Base-by-base conservation (phyloP, 331 rosid species). In the Rhamnella rubrinervis region DNA sequence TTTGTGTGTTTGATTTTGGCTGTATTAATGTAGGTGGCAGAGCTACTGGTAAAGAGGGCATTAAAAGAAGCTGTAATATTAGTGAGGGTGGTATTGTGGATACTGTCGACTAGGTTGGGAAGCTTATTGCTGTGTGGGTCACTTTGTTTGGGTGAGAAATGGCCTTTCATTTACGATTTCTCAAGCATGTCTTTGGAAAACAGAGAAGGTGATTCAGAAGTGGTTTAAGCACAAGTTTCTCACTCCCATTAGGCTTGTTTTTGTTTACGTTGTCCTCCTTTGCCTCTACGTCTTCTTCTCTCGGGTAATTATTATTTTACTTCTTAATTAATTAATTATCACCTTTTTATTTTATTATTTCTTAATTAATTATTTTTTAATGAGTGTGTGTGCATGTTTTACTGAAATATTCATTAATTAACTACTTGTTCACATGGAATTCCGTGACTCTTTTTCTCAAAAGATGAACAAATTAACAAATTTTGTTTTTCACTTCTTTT, bases 111-210 rank as follows among this genome's bases (percentile, higher is more conserved):
- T 17, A 80, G 79, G 67, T 2, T 87, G 65, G 97, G 97, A 1
- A 85, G 90, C 17, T 78, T 91, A 1, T 50, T 95, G 75, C 80
- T 95, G 0, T 91, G 91, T 73, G 95, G 97, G 8, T 80, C 78
- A 63, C 85, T 85, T 6, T 83, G 90, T 71, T 39, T 85, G 0
- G 59, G 55, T 31, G 39, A 49, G 16, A 74, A 75, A 46, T 91
- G 97, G 97, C 96, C 98, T 9, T 91, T 81, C 77, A 65, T 89
- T 65, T n/a, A 58, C 71, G 80, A 35, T 14, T 87, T 89, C 77
- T 87, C 93, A 61, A 20, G 55, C 2, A 51, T 89, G 49, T 46
- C 93, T 7, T 44, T 87, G 85, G 76, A 83, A 65, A 84, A 83
- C 6, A 87, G 96, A 71, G 66, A 83, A 79, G 55, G 81, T 84